phyloP scores from a whole-genome alignment of 2,329 filamentous ascomycete species.

The Penicillium nordicum region DNA sequence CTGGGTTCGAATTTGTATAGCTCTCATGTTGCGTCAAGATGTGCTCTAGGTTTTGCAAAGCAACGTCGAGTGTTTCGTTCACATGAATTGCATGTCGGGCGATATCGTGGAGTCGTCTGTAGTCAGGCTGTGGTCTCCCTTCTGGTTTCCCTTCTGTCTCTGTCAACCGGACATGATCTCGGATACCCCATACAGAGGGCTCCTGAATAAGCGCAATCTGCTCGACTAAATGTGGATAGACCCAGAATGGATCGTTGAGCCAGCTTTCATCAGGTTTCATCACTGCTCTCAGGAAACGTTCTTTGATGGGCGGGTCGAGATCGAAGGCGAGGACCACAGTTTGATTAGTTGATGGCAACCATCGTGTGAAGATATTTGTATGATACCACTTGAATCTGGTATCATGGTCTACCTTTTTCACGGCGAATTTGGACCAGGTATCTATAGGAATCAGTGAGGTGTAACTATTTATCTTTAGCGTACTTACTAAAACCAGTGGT shows the following conservation, averaged over 20 bases:
- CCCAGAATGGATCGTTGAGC: slow-evolving; percentile 21
- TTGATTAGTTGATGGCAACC: slow-evolving; percentile 14
- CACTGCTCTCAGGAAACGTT: background rate
- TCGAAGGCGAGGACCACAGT: slow-evolving; percentile 17
- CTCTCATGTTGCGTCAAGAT: slow-evolving; percentile 20
- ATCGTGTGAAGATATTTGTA: slow-evolving; percentile 10
- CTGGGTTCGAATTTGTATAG: slow-evolving; percentile 1
- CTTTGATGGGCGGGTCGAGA: background rate
- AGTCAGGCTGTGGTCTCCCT: slow-evolving; percentile 18
- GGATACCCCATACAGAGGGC: slow-evolving; percentile 26
- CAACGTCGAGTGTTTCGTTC: slow-evolving; percentile 29
- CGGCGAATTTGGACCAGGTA: slow-evolving; percentile 5
- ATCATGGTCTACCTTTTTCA: slow-evolving; percentile 1
- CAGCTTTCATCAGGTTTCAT: background rate
- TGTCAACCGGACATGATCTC: slow-evolving; percentile 23
- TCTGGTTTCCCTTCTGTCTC: slow-evolving; percentile 18
- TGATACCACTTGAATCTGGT: slow-evolving; percentile 4
- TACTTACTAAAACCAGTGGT: slow-evolving; percentile 4
- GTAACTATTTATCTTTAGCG: background rate
- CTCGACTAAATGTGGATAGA: slow-evolving; percentile 12
- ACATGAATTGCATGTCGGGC: slow-evolving; percentile 33
- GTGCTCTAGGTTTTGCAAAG: slow-evolving; percentile 22
- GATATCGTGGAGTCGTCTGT: slow-evolving; percentile 28
- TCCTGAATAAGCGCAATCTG: slow-evolving; percentile 25
- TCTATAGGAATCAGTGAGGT: background rate